Evolutionary conservation across 106 monocot genomes (phyloP).

Genomic region (Amphibolis antarctica): DNA sequence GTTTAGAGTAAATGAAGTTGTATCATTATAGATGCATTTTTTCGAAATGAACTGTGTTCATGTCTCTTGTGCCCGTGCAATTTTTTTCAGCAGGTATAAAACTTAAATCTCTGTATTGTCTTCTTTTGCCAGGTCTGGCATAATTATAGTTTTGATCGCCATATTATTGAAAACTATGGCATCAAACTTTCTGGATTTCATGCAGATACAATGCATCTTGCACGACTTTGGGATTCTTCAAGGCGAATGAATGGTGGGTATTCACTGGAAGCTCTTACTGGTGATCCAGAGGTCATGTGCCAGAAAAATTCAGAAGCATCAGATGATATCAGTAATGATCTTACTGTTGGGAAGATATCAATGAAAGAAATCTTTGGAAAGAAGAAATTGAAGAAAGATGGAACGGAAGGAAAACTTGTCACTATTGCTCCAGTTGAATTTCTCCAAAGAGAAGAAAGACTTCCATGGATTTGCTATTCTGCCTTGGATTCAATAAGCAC

Average conservation of each 20-base stretch:
- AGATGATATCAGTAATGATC: conserved; percentile 14
- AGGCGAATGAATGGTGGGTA: conserved; percentile 78
- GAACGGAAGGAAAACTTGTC: conserved; percentile 62
- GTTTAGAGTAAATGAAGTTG: too few species aligned
- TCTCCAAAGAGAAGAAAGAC: conserved; percentile 77
- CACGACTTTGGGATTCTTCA: conserved; percentile 92
- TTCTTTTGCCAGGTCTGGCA: conserved; percentile 75
- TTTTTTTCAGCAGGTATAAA: neutral
- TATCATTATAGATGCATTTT: too few species aligned
- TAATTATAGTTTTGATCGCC: conserved; percentile 97
- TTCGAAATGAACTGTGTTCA: too few species aligned
- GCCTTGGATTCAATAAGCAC: conserved; percentile 84
- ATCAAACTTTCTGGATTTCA: conserved; percentile 88
- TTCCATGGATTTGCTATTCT: conserved; percentile 89
- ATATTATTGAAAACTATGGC: conserved; percentile 71
- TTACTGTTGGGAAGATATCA: conserved; percentile 66
- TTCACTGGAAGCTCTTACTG: conserved; percentile 92
- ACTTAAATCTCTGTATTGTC: neutral
- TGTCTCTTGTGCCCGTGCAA: neutral
- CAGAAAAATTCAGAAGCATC: conserved; percentile 5
- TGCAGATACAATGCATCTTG: conserved; percentile 99
- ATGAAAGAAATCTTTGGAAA: conserved; percentile 91
- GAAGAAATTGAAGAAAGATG: conserved; percentile 90
- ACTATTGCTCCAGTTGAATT: conserved; percentile 59
- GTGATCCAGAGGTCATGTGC: conserved; percentile 48